Base-by-base conservation (phyloP, 176 grass and related monocot genomes). In the Puya raimondii region DNA sequence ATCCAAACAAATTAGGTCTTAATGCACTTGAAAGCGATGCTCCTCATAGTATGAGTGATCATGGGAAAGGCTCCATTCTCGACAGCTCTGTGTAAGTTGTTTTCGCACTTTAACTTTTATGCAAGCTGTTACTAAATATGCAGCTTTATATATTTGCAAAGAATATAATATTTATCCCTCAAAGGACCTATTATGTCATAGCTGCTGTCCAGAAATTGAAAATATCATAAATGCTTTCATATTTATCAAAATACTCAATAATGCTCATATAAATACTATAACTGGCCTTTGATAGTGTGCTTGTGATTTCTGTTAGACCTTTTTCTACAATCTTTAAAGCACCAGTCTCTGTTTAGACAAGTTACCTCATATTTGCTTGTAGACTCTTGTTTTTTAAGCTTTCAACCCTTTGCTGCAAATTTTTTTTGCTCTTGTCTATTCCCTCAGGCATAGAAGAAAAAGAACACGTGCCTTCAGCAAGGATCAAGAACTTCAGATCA, bases 391-490 rank as follows among this genome's bases (percentile, higher is more conserved):
- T 78, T 65, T 65, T 56, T 3, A 56, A 18, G 75, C 15, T 82
- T 33, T 10, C 48, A 74, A 48, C 1, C 33, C 1, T 3, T 18
- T 18, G 48, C 74, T 12, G 12, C 54, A 52, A 20, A 2, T 67
- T 64, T n/a, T 81, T 81, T 65, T 65, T 76, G 73, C 72, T 21
- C 63, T 64, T 73, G 26, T 14, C 15, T 23, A 74, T 57, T 49
- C 78, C 64, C 78, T 68, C 72, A 87, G 84, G 48, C 25, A 27
- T 54, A 91, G 64, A 79, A 84, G 84, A 70, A 91, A 91, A 81
- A 79, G 75, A 33, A 21, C 51, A 48, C 81, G 74, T 72, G 48
- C n/a, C 11, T 79, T 72, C 21, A 76, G 47, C 49, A 20, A 53
- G 22, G 66, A 48, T 26, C 58, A 42, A 42, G 33, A 42, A 42